Conservation (phyloP, 2,329 filamentous ascomycete species). For the Chalaropsis ovoidea region DNA sequence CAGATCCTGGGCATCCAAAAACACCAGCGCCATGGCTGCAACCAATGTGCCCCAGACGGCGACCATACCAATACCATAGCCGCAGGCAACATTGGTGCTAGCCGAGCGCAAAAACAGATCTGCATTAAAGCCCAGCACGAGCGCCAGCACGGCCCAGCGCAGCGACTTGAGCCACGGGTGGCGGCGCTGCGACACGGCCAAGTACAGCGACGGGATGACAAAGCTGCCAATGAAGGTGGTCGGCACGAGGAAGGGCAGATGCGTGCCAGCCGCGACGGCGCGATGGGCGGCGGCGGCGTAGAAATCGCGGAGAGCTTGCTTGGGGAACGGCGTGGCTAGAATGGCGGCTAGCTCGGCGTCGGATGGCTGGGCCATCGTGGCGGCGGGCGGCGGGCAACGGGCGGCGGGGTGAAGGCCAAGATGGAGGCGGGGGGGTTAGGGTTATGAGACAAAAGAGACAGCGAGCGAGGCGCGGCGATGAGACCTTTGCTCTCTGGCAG, state of each 20-base stretch:
- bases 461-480: neutral
- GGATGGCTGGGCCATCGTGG: conserved; percentile 12
- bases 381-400: neutral
- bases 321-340: conserved; percentile 20
- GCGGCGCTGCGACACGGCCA: conserved; percentile 46
- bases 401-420: neutral
- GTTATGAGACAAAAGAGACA: neutral
- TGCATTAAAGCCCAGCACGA: conserved; percentile 38
- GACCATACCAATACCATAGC: conserved; percentile 44
- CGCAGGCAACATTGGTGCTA: conserved; percentile 43
- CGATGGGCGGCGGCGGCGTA: conserved; percentile 35
- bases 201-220: conserved; percentile 44
- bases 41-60: conserved; percentile 44
- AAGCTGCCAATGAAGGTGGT: conserved; percentile 41
- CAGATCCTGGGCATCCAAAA: conserved; percentile 47
- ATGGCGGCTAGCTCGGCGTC: conserved; percentile 17
- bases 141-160: conserved; percentile 41
- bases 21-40: conserved; percentile 42
- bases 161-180: conserved; percentile 37
- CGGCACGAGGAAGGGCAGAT: conserved; percentile 44
- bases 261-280: conserved; percentile 34
- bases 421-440: neutral
- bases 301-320: conserved; percentile 27
- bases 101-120: conserved; percentile 36
- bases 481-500: neutral